Conservation (phyloP, 495 filamentous ascomycete genomes). For the Xylaria venustula region DNA sequence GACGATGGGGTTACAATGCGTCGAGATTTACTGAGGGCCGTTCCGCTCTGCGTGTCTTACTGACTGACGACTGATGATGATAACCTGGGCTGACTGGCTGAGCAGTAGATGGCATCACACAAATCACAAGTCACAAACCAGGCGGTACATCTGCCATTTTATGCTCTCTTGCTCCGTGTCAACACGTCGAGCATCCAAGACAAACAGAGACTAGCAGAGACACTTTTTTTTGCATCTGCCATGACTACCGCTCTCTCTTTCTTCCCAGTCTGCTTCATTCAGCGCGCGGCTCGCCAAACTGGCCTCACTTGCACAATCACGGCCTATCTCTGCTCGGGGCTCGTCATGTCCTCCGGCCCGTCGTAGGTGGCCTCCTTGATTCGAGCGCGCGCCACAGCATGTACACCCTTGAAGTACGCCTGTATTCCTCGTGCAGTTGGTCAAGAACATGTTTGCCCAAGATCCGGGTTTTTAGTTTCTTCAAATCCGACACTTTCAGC, state of each 20-base stretch:
- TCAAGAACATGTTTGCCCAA: background rate
- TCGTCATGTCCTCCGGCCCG: background rate
- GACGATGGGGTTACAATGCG: constrained; percentile 14
- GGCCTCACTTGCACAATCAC: constrained; percentile 1
- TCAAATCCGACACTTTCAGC: constrained; percentile 1
- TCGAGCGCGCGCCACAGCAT: constrained; percentile 16
- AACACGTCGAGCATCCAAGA: background rate
- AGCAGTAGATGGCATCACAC: background rate
- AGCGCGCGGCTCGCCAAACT: constrained; percentile 18
- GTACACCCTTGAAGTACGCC: background rate
- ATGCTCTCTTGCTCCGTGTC: background rate
- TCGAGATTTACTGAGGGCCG: constrained; percentile 14
- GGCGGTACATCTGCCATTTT: background rate
- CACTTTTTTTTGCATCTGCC: background rate
- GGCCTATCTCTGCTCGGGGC: background rate
- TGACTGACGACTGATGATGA: background rate
- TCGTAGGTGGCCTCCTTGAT: constrained; percentile 3
- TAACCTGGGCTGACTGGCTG: background rate
- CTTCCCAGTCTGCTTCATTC: background rate
- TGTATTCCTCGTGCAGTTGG: constrained; percentile 6
- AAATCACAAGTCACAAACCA: constrained; percentile 1
- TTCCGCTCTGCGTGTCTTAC: constrained; percentile 17
- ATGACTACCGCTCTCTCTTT: background rate
- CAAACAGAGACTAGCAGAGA: background rate
- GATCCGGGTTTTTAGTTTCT: background rate